phyloP scores from a whole-genome alignment of 1,284 basidiomycete genomes.

The Psilocybe mexicana region DNA sequence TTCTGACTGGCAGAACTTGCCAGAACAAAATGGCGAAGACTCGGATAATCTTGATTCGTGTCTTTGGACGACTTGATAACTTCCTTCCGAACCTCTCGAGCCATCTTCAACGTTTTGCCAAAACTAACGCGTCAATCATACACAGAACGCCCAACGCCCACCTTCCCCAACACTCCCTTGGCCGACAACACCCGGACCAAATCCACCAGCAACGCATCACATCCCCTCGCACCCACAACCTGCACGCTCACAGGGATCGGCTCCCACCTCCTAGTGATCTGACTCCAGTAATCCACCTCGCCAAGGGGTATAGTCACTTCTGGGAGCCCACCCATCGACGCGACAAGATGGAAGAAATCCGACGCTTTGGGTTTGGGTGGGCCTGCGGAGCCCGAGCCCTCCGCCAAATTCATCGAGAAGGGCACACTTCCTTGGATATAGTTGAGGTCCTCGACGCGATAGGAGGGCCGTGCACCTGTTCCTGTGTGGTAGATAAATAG shows the following conservation, averaged over 20 bases:
- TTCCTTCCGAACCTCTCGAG: too few species aligned
- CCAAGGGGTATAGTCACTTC: conserved; percentile 38
- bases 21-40: too few species aligned
- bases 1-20: too few species aligned
- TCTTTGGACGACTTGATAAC: too few species aligned
- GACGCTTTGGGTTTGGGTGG: conserved; percentile 21
- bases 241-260: conserved; percentile 35
- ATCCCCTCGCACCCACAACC: conserved; percentile 33
- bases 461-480: conserved; percentile 34
- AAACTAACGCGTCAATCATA: background rate
- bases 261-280: conserved; percentile 32
- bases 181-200: conserved; percentile 30
- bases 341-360: conserved; percentile 34
- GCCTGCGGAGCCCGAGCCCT: conserved; percentile 9
- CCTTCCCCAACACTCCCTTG: conserved; percentile 24
- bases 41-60: too few species aligned
- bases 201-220: conserved; percentile 34
- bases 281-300: conserved; percentile 34
- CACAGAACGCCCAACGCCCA: conserved; percentile 26
- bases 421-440: conserved; percentile 29
- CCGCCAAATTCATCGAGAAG: conserved; percentile 25
- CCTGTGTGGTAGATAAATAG: conserved; percentile 37
- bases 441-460: conserved; percentile 34
- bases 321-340: conserved; percentile 36
- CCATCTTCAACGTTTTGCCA: too few species aligned